Evolutionary conservation across 2,329 filamentous ascomycete genomes (phyloP).

Genomic region (Zelopaecilomyces penicillatus): DNA sequence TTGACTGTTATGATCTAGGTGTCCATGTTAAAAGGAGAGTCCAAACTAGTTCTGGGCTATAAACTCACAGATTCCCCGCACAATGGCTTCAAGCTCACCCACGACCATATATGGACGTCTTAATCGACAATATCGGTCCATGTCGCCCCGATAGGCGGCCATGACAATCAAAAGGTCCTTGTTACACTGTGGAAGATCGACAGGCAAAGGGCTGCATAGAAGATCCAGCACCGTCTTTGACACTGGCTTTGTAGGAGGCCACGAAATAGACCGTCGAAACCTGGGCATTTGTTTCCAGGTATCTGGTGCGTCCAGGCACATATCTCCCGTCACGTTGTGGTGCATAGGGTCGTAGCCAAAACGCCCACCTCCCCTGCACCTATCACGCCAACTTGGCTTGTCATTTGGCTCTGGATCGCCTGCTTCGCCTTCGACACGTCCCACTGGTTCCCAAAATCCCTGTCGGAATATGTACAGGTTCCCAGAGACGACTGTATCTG

Average conservation of each 20-base stretch:
- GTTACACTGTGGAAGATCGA: constrained; percentile 25
- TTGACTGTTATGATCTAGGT: constrained; percentile 23
- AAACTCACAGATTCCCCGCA: constrained; percentile 22
- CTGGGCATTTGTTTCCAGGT: constrained; percentile 2
- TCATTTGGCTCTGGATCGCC: constrained; percentile 3
- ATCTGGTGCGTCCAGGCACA: constrained; percentile 11
- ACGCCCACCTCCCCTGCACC: constrained; percentile 20
- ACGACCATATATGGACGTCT: constrained; percentile 18
- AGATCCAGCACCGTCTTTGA: constrained; percentile 11
- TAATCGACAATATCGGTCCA: constrained; percentile 30
- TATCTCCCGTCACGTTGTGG: too few relatives aligned
- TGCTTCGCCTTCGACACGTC: constrained; percentile 2
- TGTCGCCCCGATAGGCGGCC: constrained; percentile 28
- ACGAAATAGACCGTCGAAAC: not conserved
- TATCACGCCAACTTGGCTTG: constrained; percentile 11
- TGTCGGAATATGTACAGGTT: constrained; percentile 1
- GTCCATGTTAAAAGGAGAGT: not conserved
- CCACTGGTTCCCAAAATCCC: not conserved
- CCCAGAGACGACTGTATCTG: constrained; percentile 22
- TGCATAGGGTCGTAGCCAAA: too few relatives aligned
- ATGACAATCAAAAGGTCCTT: constrained; percentile 30
- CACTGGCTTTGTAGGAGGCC: not conserved
- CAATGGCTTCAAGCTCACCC: constrained; percentile 18
- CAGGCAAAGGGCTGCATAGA: constrained; percentile 23
- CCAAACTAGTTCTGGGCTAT: too few relatives aligned